Conservation (phyloP, 83 land plant genomes). For the Picea abies region DNA sequence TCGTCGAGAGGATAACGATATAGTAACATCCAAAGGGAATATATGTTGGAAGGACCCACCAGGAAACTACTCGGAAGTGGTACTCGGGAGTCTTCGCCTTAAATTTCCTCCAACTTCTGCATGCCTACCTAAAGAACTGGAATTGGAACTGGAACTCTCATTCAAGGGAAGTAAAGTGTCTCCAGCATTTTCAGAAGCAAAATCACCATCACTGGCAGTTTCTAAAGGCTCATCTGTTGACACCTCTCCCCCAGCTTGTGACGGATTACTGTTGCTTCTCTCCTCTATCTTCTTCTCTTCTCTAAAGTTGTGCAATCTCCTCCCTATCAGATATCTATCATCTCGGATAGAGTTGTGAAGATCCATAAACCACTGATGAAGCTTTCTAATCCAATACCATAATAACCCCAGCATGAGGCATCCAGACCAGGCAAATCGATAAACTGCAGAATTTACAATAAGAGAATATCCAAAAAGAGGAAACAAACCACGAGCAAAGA, state of each 20-base stretch:
- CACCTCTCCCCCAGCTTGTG: conserved; percentile 21
- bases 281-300: conserved; percentile 30
- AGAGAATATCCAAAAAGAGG: conserved; percentile 87
- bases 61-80: not conserved
- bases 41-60: not conserved
- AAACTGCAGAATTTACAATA: conserved; percentile 90
- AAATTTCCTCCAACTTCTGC: not conserved
- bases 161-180: too few species aligned
- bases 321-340: conserved; percentile 87
- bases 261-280: conserved; percentile 10
- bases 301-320: conserved; percentile 86
- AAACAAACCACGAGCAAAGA: conserved; percentile 88
- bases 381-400: conserved; percentile 75
- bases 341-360: conserved; percentile 93
- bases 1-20: not conserved
- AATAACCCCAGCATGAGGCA: conserved; percentile 65
- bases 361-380: conserved; percentile 88
- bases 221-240: conserved; percentile 1
- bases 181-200: not conserved
- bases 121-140: not conserved
- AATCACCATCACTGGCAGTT: not conserved
- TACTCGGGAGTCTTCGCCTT: conserved; percentile 1
- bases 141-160: not conserved
- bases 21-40: not conserved
- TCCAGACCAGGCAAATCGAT: conserved; percentile 94